Base-by-base conservation (phyloP, 2,329 filamentous ascomycete genomes). In the Calonectria multiphialidica region DNA sequence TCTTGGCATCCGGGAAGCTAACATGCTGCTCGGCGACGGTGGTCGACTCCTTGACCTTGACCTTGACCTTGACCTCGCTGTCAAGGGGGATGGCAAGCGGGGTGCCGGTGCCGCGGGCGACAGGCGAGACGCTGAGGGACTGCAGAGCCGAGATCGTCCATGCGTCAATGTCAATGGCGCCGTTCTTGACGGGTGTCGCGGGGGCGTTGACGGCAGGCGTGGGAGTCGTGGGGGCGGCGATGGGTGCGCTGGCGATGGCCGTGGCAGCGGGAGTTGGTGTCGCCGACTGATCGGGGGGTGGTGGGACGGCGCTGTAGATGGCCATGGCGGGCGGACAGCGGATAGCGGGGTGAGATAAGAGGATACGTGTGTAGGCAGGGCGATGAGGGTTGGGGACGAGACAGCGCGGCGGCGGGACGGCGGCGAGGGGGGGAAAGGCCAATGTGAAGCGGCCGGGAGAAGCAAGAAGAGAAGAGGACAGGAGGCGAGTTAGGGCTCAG, bases 51-150 rank as follows among this genome's bases (percentile, higher is more conserved):
- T 79, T 74, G 62, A 45, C 64, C 47, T 72, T 72, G 57, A 45
- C 64, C 47, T 72, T 72, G 57, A 50, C 63, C 40, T 74, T 77
- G 30, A 72, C 53, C 13, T 76, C 75, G 42, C 91, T 90, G 82
- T 97, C 94, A 66, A 98, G 90, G 2, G 94, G 92, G 76, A 98
- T 97, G 61, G 92, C 88, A 66, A 98, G 88, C 5, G 92, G 88
- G 33, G 90, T 88, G 55, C 91, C 90, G 3, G 90, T 90, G 66
- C 91, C 92, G 61, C 88, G 87, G n/a, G 88, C 87, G 30, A 86
- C 80, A 12, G 90, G 86, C 0, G 90, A 88, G 49, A 92, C 84
- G 79, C 84, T 88, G 53, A 89, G 88, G 53, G 87, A 88, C 77
- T 89, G 85, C 55, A 91, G 86, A 7, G 90, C 89, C 21, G 87